Conservation (phyloP, 495 filamentous ascomycete species). For the Penicillium pulvis region DNA sequence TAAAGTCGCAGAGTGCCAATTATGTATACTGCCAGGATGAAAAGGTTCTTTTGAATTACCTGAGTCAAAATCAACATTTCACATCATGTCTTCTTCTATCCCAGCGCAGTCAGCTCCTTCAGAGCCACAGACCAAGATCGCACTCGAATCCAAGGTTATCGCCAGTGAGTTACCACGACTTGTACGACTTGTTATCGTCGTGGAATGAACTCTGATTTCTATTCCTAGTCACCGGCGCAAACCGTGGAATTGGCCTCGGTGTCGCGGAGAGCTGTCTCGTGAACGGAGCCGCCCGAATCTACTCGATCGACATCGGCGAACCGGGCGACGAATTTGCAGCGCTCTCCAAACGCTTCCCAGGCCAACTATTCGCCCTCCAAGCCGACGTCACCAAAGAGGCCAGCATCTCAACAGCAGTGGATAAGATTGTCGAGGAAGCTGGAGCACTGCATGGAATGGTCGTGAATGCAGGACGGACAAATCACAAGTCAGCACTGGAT, state of each 20-base stretch:
- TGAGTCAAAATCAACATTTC: background rate
- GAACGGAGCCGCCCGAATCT: slow-evolving; percentile 40
- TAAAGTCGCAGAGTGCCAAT: background rate
- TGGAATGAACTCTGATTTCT: background rate
- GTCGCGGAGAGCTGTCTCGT: slow-evolving; percentile 43
- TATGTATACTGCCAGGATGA: background rate
- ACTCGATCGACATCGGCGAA: slow-evolving; percentile 45
- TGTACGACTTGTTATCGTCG: background rate
- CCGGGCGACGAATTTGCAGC: slow-evolving; percentile 39
- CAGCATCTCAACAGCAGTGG: slow-evolving; percentile 38
- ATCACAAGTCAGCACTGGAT: slow-evolving; percentile 46
- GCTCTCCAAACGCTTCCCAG: slow-evolving; percentile 31
- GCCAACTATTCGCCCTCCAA: slow-evolving; percentile 34
- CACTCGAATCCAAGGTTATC: slow-evolving; percentile 21
- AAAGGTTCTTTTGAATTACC: background rate
- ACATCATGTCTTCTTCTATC: slow-evolving; percentile 11
- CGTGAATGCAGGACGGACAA: slow-evolving; percentile 46
- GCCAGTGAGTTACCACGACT: slow-evolving; percentile 12
- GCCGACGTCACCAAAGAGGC: slow-evolving; percentile 42
- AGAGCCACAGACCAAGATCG: slow-evolving; percentile 20
- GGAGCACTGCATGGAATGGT: slow-evolving; percentile 42
- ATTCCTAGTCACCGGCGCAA: slow-evolving; percentile 38
- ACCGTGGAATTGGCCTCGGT: slow-evolving; percentile 40
- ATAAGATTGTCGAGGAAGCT: slow-evolving; percentile 35
- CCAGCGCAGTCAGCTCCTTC: slow-evolving; percentile 10